phyloP scores from a whole-genome alignment of 371 early-diverging fungal genomes.

The Sporodiniella umbellata region DNA sequence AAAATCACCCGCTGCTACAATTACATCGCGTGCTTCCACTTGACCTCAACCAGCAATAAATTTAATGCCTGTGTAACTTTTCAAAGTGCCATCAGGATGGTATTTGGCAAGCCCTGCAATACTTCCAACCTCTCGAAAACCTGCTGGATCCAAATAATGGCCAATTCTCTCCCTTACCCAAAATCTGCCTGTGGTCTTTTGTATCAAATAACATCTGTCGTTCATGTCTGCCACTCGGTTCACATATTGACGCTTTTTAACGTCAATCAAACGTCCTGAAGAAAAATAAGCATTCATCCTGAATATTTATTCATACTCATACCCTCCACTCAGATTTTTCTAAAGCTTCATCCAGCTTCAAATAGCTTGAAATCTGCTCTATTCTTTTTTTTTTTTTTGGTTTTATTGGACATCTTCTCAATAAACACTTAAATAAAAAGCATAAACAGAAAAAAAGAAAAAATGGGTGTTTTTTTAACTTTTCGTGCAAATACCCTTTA shows the following conservation, averaged over 20 bases:
- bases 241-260: slow-evolving; percentile 22
- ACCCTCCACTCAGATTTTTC: slow-evolving; percentile 51
- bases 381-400: slow-evolving; percentile 18
- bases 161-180: slow-evolving; percentile 47
- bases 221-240: slow-evolving; percentile 30
- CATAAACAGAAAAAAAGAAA: background rate
- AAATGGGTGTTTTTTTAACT: background rate
- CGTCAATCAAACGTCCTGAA: slow-evolving; percentile 15
- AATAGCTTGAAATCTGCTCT: slow-evolving; percentile 23
- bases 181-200: slow-evolving; percentile 40
- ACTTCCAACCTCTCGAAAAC: slow-evolving; percentile 37
- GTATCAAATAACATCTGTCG: slow-evolving; percentile 36
- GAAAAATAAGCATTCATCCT: background rate
- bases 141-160: slow-evolving; percentile 27
- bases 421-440: background rate
- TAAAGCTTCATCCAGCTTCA: slow-evolving; percentile 29
- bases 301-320: background rate
- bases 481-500: background rate
- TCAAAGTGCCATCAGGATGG: slow-evolving; percentile 21
- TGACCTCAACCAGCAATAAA: slow-evolving; percentile 40
- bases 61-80: slow-evolving; percentile 35
- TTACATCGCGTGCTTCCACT: slow-evolving; percentile 23
- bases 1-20: slow-evolving; percentile 46
- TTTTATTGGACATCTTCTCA: background rate
- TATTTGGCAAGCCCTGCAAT: slow-evolving; percentile 38